A percentile compares a stretch with the other conserved stretches of the same genome.
phyloP scores from a whole-genome alignment of 495 filamentous ascomycete genomes.

The Trypethelium eluteriae region DNA sequence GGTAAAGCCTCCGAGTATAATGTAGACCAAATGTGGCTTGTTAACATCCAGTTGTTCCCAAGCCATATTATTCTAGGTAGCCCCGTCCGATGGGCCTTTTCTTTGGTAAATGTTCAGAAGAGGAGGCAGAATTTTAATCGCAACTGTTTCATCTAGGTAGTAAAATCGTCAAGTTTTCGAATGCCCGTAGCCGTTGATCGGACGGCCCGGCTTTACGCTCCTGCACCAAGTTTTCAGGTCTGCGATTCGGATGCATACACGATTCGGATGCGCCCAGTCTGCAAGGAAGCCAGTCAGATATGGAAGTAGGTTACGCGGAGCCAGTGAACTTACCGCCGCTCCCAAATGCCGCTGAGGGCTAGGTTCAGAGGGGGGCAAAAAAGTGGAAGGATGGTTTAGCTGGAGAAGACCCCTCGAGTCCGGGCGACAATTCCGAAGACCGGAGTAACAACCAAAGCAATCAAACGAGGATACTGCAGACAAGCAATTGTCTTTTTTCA shows the following conservation, averaged over 20 bases:
- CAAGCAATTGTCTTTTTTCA: too few relatives aligned
- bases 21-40: conserved; percentile 93
- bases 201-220: conserved; percentile 4
- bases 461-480: too few relatives aligned
- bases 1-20: conserved; percentile 96
- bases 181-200: neutral
- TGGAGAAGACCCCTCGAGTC: neutral
- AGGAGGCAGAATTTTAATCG: neutral
- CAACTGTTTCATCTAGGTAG: conserved; percentile 4
- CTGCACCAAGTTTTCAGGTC: neutral
- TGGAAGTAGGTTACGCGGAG: too few relatives aligned
- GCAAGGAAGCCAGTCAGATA: too few relatives aligned
- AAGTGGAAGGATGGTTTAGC: neutral
- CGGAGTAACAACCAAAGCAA: neutral
- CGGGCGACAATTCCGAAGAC: neutral
- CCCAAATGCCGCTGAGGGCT: conserved; percentile 25
- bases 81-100: neutral
- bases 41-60: conserved; percentile 92
- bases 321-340: conserved; percentile 34
- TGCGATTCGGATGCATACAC: conserved; percentile 39
- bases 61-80: conserved; percentile 52
- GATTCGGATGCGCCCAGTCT: conserved; percentile 44
- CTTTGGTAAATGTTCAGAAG: neutral
- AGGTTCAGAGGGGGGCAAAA: neutral
- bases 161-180: conserved; percentile 8